These are phyloP conservation scores for Lachnellula suecica DNA, from an alignment of 2,329 filamentous ascomycete genomes.

Conservation along the genomic window DNA sequence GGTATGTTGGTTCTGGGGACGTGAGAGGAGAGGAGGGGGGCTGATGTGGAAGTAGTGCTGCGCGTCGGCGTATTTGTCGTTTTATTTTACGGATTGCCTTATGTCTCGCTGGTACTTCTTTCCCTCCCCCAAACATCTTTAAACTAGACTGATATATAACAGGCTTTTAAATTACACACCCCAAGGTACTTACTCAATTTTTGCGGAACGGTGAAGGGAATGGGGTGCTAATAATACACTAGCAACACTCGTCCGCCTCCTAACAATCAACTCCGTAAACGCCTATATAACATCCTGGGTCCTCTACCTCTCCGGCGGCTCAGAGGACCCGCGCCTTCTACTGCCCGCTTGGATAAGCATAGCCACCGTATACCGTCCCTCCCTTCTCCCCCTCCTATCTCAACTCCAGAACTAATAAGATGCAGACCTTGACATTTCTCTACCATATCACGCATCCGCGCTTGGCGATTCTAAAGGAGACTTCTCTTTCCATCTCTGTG, in stretches of 20 bases:
- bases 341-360: constrained; percentile 79
- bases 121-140: background rate
- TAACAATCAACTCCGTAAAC: constrained; percentile 73
- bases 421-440: constrained; percentile 68
- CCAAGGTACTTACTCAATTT: constrained; percentile 41
- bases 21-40: no score
- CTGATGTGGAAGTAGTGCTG: no score
- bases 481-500: constrained; percentile 72
- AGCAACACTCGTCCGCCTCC: constrained; percentile 76
- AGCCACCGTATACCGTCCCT: constrained; percentile 55
- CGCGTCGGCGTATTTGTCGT: constrained; percentile 75
- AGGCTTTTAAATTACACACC: constrained; percentile 86
- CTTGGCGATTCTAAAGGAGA: constrained; percentile 78
- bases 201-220: no score
- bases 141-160: constrained; percentile 1
- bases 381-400: background rate
- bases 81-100: constrained; percentile 81
- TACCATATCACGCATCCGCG: constrained; percentile 78
- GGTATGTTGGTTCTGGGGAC: no score
- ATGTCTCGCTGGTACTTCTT: constrained; percentile 73
- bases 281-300: constrained; percentile 74
- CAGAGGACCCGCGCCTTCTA: constrained; percentile 67
- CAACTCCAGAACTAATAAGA: background rate
- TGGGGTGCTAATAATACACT: no score
- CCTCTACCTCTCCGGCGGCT: constrained; percentile 68